Evolutionary conservation across 1,284 basidiomycete species (phyloP).

Genomic region (Trametes versicolor): DNA sequence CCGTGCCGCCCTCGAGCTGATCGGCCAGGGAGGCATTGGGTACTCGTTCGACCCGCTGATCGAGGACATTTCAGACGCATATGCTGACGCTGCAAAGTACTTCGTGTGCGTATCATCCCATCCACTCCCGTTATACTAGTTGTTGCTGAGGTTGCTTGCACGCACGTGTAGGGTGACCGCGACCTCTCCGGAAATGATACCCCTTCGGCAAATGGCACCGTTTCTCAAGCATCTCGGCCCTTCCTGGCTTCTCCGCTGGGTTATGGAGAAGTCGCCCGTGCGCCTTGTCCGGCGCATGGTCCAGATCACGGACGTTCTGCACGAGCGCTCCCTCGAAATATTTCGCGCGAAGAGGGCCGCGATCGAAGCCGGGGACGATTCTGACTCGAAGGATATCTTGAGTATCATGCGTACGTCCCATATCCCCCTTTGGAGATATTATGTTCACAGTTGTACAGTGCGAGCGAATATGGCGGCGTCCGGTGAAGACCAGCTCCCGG

Average conservation of each 20-base stretch:
- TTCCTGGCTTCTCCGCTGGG: slow-evolving; percentile 47
- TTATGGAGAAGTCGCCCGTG: slow-evolving; percentile 48
- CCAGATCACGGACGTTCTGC: slow-evolving; percentile 51
- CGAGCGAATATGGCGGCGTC: slow-evolving; percentile 36
- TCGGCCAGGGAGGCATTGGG: slow-evolving; percentile 50
- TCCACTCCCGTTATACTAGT: neutral
- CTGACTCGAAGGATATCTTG: slow-evolving; percentile 53
- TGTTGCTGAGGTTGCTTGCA: neutral
- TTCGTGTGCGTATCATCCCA: slow-evolving; percentile 34
- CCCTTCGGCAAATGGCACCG: slow-evolving; percentile 39
- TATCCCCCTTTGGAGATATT: too few relatives aligned
- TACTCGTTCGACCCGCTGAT: slow-evolving; percentile 50
- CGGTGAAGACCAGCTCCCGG: slow-evolving; percentile 38
- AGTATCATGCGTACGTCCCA: slow-evolving; percentile 50
- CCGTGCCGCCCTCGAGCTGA: slow-evolving; percentile 50
- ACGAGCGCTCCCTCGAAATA: slow-evolving; percentile 49
- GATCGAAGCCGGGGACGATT: slow-evolving; percentile 31
- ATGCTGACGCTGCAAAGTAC: slow-evolving; percentile 37
- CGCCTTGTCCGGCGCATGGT: slow-evolving; percentile 45
- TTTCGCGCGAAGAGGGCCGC: slow-evolving; percentile 48
- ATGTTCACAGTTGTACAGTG: slow-evolving; percentile 34
- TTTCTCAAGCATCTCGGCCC: slow-evolving; percentile 47
- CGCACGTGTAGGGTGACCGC: slow-evolving; percentile 15
- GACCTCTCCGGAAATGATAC: slow-evolving; percentile 23
- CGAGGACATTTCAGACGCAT: slow-evolving; percentile 40